phyloP scores from a whole-genome alignment of 1,139 yeast genomes.

The Nakaseomyces kungkrabaensis region DNA sequence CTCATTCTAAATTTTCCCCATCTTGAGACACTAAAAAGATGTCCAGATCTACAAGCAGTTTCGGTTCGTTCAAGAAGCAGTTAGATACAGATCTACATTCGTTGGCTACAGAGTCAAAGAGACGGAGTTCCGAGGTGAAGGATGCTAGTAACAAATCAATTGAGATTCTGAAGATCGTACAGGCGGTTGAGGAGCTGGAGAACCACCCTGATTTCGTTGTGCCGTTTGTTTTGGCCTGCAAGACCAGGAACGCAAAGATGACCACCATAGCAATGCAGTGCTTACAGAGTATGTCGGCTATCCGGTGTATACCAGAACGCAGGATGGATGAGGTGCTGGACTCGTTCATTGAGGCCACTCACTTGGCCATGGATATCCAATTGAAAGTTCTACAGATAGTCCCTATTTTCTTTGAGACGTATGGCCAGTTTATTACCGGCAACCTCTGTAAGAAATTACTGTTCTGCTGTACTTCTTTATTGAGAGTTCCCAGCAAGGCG shows the following conservation, averaged over 20 bases:
- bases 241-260: conserved; percentile 64
- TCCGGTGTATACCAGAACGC: conserved; percentile 41
- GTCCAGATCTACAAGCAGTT: conserved; percentile 5
- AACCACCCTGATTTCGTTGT: conserved; percentile 42
- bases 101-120: conserved; percentile 58
- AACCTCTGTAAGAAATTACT: conserved; percentile 49
- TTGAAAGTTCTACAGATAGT: conserved; percentile 77
- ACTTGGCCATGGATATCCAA: conserved; percentile 72
- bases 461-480: conserved; percentile 51
- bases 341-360: conserved; percentile 64
- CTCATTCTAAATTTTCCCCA: too few species aligned
- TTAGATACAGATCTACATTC: conserved; percentile 46
- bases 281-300: conserved; percentile 47
- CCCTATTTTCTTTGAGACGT: conserved; percentile 63
- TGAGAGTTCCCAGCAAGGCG: conserved; percentile 60
- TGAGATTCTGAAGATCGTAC: conserved; percentile 35
- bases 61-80: conserved; percentile 33
- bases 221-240: conserved; percentile 68
- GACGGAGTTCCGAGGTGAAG: conserved; percentile 58
- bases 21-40: neutral
- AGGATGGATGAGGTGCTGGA: conserved; percentile 49
- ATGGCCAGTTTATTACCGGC: conserved; percentile 47
- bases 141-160: conserved; percentile 56
- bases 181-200: conserved; percentile 26
- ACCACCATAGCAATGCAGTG: conserved; percentile 64